phyloP scores from a whole-genome alignment of 163 green algal genomes.

The Scenedesmus sp. region DNA sequence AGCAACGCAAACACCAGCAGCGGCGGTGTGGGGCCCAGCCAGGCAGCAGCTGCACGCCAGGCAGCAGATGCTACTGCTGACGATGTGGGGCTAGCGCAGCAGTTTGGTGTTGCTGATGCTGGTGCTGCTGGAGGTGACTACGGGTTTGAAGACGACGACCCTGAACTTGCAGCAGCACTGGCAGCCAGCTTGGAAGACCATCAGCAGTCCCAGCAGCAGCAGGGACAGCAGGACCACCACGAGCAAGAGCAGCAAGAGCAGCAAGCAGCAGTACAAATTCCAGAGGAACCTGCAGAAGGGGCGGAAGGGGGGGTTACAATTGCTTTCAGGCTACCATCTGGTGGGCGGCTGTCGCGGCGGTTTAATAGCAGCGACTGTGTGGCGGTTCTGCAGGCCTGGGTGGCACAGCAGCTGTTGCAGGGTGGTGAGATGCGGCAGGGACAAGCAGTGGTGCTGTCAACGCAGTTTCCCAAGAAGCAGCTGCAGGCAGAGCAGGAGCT shows the following conservation, averaged over 20 bases:
- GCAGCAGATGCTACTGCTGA: background rate
- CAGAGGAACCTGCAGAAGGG: constrained; percentile 52
- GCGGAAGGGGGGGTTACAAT: constrained; percentile 6
- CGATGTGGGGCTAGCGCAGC: background rate
- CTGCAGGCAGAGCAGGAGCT: background rate
- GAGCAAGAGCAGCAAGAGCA: constrained; percentile 28
- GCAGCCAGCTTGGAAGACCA: constrained; percentile 81
- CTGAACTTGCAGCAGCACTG: constrained; percentile 84
- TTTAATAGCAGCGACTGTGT: constrained; percentile 23
- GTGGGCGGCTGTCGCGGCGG: constrained; percentile 33
- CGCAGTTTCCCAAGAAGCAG: constrained; percentile 35
- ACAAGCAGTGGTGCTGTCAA: constrained; percentile 28
- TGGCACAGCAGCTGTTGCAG: constrained; percentile 6
- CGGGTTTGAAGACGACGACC: constrained; percentile 60
- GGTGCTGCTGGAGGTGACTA: background rate
- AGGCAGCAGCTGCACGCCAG: constrained; percentile 24
- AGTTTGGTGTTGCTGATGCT: background rate
- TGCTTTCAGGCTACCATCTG: constrained; percentile 43
- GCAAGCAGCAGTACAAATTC: constrained; percentile 31
- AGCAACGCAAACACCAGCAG: constrained; percentile 1
- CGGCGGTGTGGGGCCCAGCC: background rate
- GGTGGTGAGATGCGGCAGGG: constrained; percentile 7
- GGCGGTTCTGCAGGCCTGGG: constrained; percentile 34
- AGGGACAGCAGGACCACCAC: constrained; percentile 6
- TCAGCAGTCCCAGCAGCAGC: constrained; percentile 6